Conservation (phyloP, 2,329 filamentous ascomycete genomes). For the Neophaeococcomyces mojaviensis region DNA sequence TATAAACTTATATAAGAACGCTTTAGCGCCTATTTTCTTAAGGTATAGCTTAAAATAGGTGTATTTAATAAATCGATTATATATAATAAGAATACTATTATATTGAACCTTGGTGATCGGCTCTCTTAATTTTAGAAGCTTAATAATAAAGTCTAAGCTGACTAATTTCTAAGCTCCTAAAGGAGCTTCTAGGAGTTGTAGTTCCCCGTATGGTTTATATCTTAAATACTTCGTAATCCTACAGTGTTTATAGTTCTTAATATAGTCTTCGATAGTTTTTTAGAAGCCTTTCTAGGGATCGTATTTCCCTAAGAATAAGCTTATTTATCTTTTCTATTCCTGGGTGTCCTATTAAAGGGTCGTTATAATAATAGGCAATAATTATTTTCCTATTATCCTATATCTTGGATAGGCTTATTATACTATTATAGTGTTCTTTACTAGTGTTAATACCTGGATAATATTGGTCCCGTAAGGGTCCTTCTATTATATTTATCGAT, state of each 20-base stretch:
- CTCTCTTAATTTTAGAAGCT: too few relatives aligned
- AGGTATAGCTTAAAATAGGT: constrained; percentile 3
- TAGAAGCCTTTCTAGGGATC: constrained; percentile 7
- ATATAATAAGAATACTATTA: constrained; percentile 2
- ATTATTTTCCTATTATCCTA: too few relatives aligned
- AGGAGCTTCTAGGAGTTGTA: constrained; percentile 9
- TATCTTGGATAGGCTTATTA: too few relatives aligned
- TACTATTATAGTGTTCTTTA: too few relatives aligned
- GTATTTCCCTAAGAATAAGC: constrained; percentile 10
- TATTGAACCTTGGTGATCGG: constrained; percentile 1
- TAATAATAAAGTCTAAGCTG: too few relatives aligned
- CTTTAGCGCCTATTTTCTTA: neutral
- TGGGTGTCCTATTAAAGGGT: constrained; percentile 3
- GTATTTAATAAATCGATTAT: constrained; percentile 4
- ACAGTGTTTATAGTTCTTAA: constrained; percentile 10
- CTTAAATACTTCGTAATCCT: constrained; percentile 7
- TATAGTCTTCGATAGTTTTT: constrained; percentile 11
- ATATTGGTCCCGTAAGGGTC: too few relatives aligned
- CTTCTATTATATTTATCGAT: neutral
- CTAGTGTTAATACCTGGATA: too few relatives aligned
- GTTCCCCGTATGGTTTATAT: constrained; percentile 12
- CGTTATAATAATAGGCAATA: constrained; percentile 9
- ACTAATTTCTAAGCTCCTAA: constrained; percentile 24
- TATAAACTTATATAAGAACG: constrained; percentile 1
- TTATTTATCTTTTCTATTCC: constrained; percentile 13